phyloP scores from a whole-genome alignment of 1,284 basidiomycete species.

The Papiliotrema flavescens region DNA sequence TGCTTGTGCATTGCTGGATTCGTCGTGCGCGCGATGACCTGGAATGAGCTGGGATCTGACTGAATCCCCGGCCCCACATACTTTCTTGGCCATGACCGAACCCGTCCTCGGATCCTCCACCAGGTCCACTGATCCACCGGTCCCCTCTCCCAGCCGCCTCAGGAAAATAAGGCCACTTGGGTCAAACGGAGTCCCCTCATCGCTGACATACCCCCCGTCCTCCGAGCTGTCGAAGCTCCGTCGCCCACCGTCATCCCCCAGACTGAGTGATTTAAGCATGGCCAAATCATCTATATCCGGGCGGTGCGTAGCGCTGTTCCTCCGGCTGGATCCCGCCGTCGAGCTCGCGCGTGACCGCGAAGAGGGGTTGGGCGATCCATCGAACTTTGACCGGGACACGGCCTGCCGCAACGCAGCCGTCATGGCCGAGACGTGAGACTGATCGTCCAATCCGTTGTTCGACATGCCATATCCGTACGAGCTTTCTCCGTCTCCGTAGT shows the following conservation, averaged over 20 bases:
- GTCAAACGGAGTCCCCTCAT: conserved; percentile 20
- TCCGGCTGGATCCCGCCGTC: conserved; percentile 6
- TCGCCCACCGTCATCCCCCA: conserved; percentile 4
- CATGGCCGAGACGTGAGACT: conserved; percentile 28
- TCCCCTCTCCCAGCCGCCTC: conserved; percentile 82
- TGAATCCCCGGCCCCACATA: conserved; percentile 26
- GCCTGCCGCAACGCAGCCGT: conserved; percentile 39
- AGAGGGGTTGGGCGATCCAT: conserved; percentile 14
- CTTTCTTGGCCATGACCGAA: conserved; percentile 84
- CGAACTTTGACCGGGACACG: conserved; percentile 21
- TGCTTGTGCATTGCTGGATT: conserved; percentile 82
- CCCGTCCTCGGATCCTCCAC: conserved; percentile 75
- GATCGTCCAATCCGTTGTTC: conserved; percentile 17
- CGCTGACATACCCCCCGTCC: conserved; percentile 7
- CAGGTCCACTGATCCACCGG: conserved; percentile 91
- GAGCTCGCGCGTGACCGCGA: conserved; percentile 20
- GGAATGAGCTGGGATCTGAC: neutral
- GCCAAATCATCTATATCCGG: conserved; percentile 8
- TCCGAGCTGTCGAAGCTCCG: conserved; percentile 4
- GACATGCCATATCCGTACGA: conserved; percentile 31
- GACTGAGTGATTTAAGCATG: conserved; percentile 1
- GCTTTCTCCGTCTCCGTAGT: conserved; percentile 28
- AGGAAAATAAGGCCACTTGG: conserved; percentile 66
- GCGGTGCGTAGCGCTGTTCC: conserved; percentile 5
- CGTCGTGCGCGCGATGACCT: conserved; percentile 89